Percentiles rank a stretch among this genome's conserved stretches.
Evolutionary conservation across 2,329 filamentous ascomycete species (phyloP).

Genomic region (Alternaria triticimaculans): DNA sequence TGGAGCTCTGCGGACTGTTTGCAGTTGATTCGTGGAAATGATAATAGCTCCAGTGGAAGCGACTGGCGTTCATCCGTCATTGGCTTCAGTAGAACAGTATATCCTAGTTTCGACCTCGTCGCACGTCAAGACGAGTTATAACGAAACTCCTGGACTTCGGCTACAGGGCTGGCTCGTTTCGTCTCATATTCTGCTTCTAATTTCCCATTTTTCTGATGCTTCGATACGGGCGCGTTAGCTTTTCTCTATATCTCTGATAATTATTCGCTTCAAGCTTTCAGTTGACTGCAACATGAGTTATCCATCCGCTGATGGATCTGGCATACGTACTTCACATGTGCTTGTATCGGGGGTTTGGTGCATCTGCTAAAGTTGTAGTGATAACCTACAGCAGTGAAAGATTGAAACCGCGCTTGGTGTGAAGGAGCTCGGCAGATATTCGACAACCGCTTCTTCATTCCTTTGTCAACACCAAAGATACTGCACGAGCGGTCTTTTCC

Average conservation of each 20-base stretch:
- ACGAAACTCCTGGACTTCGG: neutral
- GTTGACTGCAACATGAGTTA: neutral
- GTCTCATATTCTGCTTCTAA: rapidly evolving
- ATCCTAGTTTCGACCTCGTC: no score
- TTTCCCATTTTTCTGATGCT: neutral
- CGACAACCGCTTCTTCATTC: neutral
- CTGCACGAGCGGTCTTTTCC: neutral
- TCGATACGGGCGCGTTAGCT: neutral
- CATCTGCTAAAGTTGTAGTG: neutral
- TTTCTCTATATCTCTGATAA: neutral
- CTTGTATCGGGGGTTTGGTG: neutral
- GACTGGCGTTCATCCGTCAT: no score
- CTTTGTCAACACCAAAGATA: neutral
- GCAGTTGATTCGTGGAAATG: rapidly evolving
- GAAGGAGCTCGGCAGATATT: neutral
- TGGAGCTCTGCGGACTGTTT: neutral
- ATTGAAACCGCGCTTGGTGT: neutral
- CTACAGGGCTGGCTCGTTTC: no score
- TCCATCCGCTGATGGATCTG: neutral
- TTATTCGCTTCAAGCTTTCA: neutral
- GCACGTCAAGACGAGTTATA: neutral
- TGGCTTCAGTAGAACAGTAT: no score
- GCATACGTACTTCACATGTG: neutral
- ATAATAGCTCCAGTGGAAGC: neutral
- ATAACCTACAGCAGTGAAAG: neutral